Evolutionary conservation across 306 rosid species (phyloP).

Genomic region (Potentilla sterilis): DNA sequence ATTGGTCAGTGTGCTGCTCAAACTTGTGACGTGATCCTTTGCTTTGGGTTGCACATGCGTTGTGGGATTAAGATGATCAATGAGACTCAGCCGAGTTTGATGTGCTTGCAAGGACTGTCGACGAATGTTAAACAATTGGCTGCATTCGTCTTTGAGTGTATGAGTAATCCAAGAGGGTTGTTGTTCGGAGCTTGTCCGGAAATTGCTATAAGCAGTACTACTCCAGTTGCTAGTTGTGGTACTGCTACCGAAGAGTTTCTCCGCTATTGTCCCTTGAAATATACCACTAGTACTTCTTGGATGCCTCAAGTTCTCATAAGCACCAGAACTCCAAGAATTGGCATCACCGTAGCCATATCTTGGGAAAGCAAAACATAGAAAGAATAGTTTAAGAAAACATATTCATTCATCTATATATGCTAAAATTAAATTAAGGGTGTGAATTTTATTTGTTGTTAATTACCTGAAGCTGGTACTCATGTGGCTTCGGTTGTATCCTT

Average conservation of each 20-base stretch:
- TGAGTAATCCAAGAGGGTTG: slow-evolving; percentile 37
- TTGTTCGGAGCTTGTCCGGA: slow-evolving; percentile 34
- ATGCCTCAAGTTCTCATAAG: slow-evolving; percentile 41
- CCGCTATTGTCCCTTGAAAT: slow-evolving; percentile 34
- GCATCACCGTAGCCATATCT: slow-evolving; percentile 44
- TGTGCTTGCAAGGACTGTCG: slow-evolving; percentile 25
- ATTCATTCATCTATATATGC: too few relatives aligned
- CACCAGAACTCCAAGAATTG: slow-evolving; percentile 37
- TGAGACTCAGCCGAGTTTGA: slow-evolving; percentile 22
- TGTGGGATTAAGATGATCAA: slow-evolving; percentile 24
- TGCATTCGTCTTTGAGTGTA: slow-evolving; percentile 33
- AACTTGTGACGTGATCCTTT: slow-evolving; percentile 26
- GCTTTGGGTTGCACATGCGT: slow-evolving; percentile 19
- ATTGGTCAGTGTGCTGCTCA: slow-evolving; percentile 9
- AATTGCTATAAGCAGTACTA: slow-evolving; percentile 9
- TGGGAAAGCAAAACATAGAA: slow-evolving; percentile 5
- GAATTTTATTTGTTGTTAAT: neutral
- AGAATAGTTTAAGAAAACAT: neutral
- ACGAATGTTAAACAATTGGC: slow-evolving; percentile 32
- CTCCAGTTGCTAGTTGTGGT: slow-evolving; percentile 3
- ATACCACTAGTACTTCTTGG: slow-evolving; percentile 29
- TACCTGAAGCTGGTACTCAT: slow-evolving; percentile 46
- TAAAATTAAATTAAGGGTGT: neutral
- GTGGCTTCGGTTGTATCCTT: slow-evolving; percentile 57
- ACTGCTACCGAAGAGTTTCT: slow-evolving; percentile 27